Evolutionary conservation across 352 stramenopile species (phyloP), one percentile per base, ranked within the genome.

Genomic region (Hyaloperonospora brassicae): DNA sequence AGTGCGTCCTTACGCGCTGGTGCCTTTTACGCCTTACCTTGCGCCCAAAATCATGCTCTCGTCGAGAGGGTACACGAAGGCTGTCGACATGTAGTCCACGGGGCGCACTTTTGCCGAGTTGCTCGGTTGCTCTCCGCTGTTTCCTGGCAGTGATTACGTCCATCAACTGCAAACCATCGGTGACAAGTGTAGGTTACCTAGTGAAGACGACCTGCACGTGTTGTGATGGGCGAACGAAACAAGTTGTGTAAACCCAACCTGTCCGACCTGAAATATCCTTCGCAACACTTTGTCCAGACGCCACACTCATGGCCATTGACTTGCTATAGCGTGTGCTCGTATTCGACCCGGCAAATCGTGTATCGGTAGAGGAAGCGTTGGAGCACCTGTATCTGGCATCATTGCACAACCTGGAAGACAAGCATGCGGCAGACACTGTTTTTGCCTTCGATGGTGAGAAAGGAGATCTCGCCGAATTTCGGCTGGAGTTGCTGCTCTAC

Each of bases 91-190:
- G 59, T 98, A 94, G 95, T 93, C 84, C 12, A 88, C 78, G 2
- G 92, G 92, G 5, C 97, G 92, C 70, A 98, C 97, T 62, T 95
- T 98, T 45, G 89, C 86, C n/a, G 90, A 97, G 62, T 59, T 97
- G 30, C 71, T 97, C 1, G 83, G 80, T 10, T 74, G 86, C 40
- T 95, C 94, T 44, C 86, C 87, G 41, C 73, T 97, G n/a, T 97
- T 97, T 42, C 90, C 87, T 5, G 90, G 90, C 1, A 92, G 99
- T 50, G 96, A 99, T 70, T 99, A 99, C 71, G 98, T 99, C 70
- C 91, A 99, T 70, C 97, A 99, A 73, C 91, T 99, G 43, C 85
- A 96, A 71, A 92, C 98, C 63, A 97, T 97, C 52, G 93, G 81
- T 57, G 85, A 96, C 52, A 92, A 95, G 52, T 76, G 97, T 34